Evolutionary conservation across 1,284 basidiomycete species (phyloP), one percentile per base, ranked within the genome.

Genomic region (Naganishia cerealis): DNA sequence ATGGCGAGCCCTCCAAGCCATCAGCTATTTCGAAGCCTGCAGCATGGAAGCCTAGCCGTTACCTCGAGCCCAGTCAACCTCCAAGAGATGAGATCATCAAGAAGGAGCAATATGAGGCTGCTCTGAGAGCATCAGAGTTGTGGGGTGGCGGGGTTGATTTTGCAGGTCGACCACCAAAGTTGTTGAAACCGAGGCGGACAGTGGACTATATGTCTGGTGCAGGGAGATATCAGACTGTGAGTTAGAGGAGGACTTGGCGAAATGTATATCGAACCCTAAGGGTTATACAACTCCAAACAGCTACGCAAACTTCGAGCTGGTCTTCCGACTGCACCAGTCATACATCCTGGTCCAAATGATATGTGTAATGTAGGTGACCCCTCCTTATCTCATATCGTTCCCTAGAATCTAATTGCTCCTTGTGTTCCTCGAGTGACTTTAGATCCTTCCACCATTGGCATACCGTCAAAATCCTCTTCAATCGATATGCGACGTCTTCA

Each of bases 181-280:
- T 94, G 82, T 93, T 92, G 67, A 86, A 93, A 73, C 94, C 95
- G 24, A 83, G 95, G 69, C 83, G 93, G 78, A 98, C 95, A 16
- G 92, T 98, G 15, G 95, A 98, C 81, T 96, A 94, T 77, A 90
- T 90, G 74, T 92, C 92, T 33, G 87, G 88, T 1, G 84, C 95
- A 77, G 90, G 90, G 18, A 85, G 91, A 71, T 95, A 90, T 90
- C 81, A 84, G 62, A 79, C 92, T 82, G 92, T 94, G 75, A 71
- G 89, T 83, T 3, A 15, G 46, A 46, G 24, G 13, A 13, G n/a
- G 42, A n/a, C 16, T 24, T 42, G 39, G 48, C 39, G 46, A 38
- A 40, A 18, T 38, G 36, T 53, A 39, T 21, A 24, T 29, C 7
- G 21, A 8, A 24, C 2, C 16, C 39, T 18, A 39, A 52, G 40